Base-by-base conservation (phyloP, 2,329 filamentous ascomycete genomes). In the Fusarium sp. region DNA sequence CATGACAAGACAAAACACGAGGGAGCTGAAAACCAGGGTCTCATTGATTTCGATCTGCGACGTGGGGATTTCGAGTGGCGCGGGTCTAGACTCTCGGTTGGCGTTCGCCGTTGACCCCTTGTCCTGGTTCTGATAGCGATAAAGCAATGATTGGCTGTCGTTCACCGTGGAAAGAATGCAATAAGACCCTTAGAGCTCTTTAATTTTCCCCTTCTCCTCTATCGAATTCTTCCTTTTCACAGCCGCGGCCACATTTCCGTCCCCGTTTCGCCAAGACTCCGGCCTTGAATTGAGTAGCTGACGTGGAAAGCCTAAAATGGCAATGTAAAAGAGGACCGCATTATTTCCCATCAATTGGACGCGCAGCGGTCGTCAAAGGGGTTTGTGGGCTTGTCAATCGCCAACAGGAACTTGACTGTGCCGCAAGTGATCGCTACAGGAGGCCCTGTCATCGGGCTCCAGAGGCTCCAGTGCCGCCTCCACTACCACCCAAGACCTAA, bases 81-180 rank as follows among this genome's bases (percentile, higher is more conserved):
- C 15, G 35, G 27, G 48, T 30, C 48, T 50, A 50, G 48, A 20
- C 35, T 22, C 35, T 50, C 47, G 33, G 47, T 39, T 39, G 22
- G 47, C 20, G 33, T 39, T 49, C 14, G 17, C 10, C 20, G 39
- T 54, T 46, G 23, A 35, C 39, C 65, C 60, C 65, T 33, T 40
- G 61, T 33, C 20, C 19, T 6, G 7, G 19, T 45, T 32, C 27
- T 47, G 48, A 25, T 65, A 14, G 20, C 15, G 55, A 40, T 65
- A 54, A 45, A 30, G 52, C 35, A 33, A 40, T 67, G 47, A 68
- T 68, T 68, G 65, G 60, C 33, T 39, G 39, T 27, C 17, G 3
- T 13, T 7, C 14, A 25, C 32, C 19, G 35, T 37, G 25, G 27
- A 30, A 20, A 27, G 57, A 46, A 35, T 56, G 55, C 48, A 65